A percentile compares a stretch with the other conserved stretches of the same genome.
phyloP scores from a whole-genome alignment of 169 alveolate species.

The Eimeria acervulina region DNA sequence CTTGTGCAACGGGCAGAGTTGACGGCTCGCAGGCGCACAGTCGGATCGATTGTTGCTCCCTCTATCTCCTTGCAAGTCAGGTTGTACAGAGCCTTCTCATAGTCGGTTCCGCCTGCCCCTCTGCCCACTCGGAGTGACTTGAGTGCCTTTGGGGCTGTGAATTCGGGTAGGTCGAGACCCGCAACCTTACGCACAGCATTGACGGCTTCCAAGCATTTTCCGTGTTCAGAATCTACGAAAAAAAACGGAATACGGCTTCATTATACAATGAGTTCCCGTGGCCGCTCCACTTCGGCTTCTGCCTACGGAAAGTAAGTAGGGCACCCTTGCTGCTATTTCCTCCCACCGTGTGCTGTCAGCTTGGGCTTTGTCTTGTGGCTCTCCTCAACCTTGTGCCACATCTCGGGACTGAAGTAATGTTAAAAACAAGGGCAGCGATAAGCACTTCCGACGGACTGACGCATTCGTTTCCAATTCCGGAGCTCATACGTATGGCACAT shows the following conservation, averaged over 20 bases:
- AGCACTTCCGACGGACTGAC: background rate
- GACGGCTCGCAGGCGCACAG: background rate
- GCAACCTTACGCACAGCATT: constrained; percentile 34
- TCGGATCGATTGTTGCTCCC: background rate
- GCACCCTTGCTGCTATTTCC: background rate
- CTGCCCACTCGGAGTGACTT: background rate
- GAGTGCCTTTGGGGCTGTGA: background rate
- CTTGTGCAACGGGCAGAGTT: background rate
- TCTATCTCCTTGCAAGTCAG: constrained; percentile 28
- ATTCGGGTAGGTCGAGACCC: background rate
- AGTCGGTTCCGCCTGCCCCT: too few relatives aligned
- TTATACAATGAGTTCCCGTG: background rate
- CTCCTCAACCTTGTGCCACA: constrained; percentile 54
- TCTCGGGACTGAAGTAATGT: background rate
- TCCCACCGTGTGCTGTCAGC: constrained; percentile 16
- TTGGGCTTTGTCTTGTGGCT: background rate
- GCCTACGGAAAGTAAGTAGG: background rate
- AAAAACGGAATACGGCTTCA: background rate
- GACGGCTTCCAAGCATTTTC: background rate
- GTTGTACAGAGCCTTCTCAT: background rate
- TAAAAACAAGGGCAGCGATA: background rate
- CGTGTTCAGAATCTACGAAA: background rate
- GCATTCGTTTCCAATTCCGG: too few relatives aligned
- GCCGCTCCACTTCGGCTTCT: background rate
- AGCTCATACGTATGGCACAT: background rate